These are phyloP conservation scores for Eudorina sp. DNA, from an alignment of 139 green algal genomes.

Conservation along the genomic window DNA sequence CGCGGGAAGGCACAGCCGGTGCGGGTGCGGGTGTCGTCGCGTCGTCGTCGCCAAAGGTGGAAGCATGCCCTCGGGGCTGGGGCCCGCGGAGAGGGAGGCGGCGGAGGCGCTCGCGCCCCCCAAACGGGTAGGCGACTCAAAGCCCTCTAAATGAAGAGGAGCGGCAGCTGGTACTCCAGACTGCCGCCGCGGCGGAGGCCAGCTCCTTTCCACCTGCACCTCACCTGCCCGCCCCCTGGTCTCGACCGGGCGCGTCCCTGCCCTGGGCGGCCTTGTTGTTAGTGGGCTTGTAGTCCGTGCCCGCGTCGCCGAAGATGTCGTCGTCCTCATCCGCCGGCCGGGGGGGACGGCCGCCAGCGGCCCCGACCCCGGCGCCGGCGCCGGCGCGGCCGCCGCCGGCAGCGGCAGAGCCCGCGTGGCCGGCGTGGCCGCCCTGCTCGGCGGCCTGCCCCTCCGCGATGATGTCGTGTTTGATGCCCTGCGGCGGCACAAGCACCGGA, in stretches of 20 bases:
- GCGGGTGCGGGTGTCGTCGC: too few relatives aligned
- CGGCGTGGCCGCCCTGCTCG: neutral
- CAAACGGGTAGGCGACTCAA: too few relatives aligned
- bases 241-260: neutral
- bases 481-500: too few relatives aligned
- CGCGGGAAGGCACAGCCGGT: too few relatives aligned
- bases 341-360: neutral
- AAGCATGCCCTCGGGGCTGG: too few relatives aligned
- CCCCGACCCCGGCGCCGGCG: neutral
- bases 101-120: too few relatives aligned
- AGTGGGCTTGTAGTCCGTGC: constrained; percentile 87
- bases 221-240: neutral
- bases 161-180: too few relatives aligned
- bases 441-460: neutral
- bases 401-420: too few relatives aligned
- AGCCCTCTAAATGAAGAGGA: too few relatives aligned
- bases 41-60: too few relatives aligned
- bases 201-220: neutral
- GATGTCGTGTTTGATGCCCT: constrained; percentile 40
- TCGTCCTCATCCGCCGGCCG: constrained; percentile 74
- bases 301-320: constrained; percentile 95
- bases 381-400: neutral
- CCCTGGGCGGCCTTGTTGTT: constrained; percentile 10
- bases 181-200: too few relatives aligned
- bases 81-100: too few relatives aligned